These are phyloP conservation scores for Gleditsia sinensis DNA, from an alignment of 306 rosid species.

Conservation along the genomic window DNA sequence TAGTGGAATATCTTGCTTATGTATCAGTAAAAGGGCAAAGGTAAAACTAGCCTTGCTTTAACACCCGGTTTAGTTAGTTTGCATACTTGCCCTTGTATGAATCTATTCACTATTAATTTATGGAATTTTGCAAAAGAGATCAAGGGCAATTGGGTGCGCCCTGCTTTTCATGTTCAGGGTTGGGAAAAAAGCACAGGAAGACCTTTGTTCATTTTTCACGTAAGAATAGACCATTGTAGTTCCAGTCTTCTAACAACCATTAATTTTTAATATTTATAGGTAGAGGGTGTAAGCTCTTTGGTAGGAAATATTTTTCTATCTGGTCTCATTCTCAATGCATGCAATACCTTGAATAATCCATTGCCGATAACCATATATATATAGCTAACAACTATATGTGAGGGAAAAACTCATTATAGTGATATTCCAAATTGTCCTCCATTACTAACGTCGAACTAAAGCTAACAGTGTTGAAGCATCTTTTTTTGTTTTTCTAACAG, in stretches of 20 bases:
- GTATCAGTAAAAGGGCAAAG: conserved; percentile 26
- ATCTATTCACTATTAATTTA: not conserved
- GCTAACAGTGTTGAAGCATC: not conserved
- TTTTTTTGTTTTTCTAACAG: not conserved
- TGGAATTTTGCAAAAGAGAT: conserved; percentile 11
- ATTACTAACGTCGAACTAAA: not conserved
- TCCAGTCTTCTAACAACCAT: not conserved
- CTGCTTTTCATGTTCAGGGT: conserved; percentile 4
- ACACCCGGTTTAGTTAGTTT: conserved; percentile 4
- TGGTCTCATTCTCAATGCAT: too few species aligned
- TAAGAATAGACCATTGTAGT: too few species aligned
- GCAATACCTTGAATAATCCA: too few species aligned
- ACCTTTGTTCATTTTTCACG: not conserved
- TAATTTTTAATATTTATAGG: too few species aligned
- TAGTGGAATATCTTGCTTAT: conserved; percentile 42
- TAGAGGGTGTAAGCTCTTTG: too few species aligned
- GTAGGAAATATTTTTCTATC: not conserved
- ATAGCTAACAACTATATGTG: too few species aligned
- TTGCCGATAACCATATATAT: too few species aligned
- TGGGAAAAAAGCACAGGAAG: not conserved
- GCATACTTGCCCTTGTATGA: not conserved
- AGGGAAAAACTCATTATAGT: not conserved
- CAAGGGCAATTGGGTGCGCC: not conserved
- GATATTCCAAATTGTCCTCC: not conserved
- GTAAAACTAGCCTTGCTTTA: conserved; percentile 36